Evolutionary conservation across 1,284 basidiomycete genomes (phyloP).

Genomic region (Fomes fomentarius): DNA sequence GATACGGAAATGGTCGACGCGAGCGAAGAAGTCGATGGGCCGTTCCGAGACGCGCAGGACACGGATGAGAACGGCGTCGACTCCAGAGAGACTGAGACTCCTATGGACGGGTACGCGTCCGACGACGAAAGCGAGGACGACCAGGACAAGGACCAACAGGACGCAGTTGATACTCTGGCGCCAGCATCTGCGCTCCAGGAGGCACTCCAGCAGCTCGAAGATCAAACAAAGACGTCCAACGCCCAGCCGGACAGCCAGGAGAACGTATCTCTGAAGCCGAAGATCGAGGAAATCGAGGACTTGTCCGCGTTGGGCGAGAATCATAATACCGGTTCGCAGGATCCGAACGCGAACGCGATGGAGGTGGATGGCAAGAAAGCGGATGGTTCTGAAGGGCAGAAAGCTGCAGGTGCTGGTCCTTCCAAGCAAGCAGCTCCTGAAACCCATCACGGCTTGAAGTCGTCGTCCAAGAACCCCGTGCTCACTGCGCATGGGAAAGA

Average conservation of each 20-base stretch:
- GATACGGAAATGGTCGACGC: constrained; percentile 26
- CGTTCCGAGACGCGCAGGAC: constrained; percentile 25
- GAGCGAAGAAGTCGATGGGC: constrained; percentile 28
- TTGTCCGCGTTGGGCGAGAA: constrained; percentile 44
- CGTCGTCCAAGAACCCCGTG: constrained; percentile 47
- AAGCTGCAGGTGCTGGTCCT: not conserved
- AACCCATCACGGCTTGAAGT: constrained; percentile 27
- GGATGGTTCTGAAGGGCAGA: not conserved
- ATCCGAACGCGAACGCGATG: constrained; percentile 32
- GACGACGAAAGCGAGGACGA: constrained; percentile 72
- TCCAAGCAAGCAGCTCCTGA: constrained; percentile 13
- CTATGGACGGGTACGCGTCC: constrained; percentile 36
- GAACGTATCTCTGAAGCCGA: constrained; percentile 49
- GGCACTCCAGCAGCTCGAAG: constrained; percentile 46
- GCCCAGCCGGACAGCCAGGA: constrained; percentile 30
- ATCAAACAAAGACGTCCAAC: constrained; percentile 3
- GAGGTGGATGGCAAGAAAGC: constrained; percentile 36
- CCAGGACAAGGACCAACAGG: constrained; percentile 50
- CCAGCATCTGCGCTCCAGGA: constrained; percentile 52
- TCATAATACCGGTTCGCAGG: no score
- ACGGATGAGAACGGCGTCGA: constrained; percentile 28
- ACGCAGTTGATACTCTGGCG: constrained; percentile 61
- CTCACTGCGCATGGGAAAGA: constrained; percentile 35
- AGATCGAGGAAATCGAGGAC: constrained; percentile 68
- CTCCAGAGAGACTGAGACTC: constrained; percentile 34